Base-by-base conservation (phyloP, 2,329 filamentous ascomycete species). In the Ophiostoma pallidulum region DNA sequence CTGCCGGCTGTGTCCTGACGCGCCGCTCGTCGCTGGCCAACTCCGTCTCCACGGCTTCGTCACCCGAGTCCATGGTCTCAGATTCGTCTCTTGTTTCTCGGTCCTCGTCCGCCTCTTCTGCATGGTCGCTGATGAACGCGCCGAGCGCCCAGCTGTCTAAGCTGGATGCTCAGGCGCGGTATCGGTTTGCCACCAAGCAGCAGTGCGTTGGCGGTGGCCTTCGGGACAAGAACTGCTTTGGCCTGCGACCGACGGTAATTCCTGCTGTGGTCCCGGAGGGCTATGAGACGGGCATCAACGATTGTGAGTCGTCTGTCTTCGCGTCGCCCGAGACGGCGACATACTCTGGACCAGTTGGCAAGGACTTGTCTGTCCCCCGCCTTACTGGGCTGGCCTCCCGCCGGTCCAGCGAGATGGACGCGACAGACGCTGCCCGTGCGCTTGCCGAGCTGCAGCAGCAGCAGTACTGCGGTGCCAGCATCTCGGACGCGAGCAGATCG, bases 21-120 rank as follows among this genome's bases (percentile, higher is more conserved):
- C 78, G 78, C 51, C 77, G 78, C 52, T 80, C 78, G 13, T 82
- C 78, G 14, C 72, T 82, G 51, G 78, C 77, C 60, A 79, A 73
- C 58, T 79, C 78, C 16, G 67, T 78, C 56, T 82, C 78, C 22
- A 76, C 75, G 26, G 73, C 74, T 29, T 82, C 79, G 50, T 82
- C 79, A 24, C 79, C 79, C 53, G 78, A 82, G 59, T 82, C 79
- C 47, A 82, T 82, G 78, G 65, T 82, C 39, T 82, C 79, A 50
- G 79, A 82, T 59, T 68, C 70, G 49, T 81, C 74, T 50, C 72
- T 72, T 52, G 71, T 77, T 53, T 82, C 78, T 54, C 76, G 77
- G 61, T 80, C 77, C 45, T 81, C 78, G 60, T 82, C 78, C 16
- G 77, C 80, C 64, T 81, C 77, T 49, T 80, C 77, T 59, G 71